Conservation (phyloP, 2,329 filamentous ascomycete genomes). For the Graphium sp. region DNA sequence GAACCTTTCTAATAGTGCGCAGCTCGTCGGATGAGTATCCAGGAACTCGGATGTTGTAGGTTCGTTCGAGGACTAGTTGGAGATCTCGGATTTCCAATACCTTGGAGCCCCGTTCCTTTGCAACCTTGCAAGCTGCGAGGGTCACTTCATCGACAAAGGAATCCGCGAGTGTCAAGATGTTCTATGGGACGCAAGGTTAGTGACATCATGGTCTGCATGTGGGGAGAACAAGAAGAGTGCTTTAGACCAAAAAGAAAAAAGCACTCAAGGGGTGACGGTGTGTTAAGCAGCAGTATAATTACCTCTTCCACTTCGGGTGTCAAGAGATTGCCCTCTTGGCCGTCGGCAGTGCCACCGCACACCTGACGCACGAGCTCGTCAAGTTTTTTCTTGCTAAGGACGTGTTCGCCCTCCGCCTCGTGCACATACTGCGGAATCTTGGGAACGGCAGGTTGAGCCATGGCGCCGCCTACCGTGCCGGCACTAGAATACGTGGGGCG, state of each 20-base stretch:
- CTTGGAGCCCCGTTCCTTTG: constrained; percentile 82
- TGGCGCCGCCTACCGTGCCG: constrained; percentile 61
- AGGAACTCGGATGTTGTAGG: constrained; percentile 82
- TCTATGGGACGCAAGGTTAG: constrained; percentile 44
- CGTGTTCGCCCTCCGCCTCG: constrained; percentile 79
- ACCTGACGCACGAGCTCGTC: constrained; percentile 92
- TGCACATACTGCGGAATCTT: constrained; percentile 73
- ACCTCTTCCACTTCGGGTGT: constrained; percentile 95
- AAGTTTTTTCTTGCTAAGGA: constrained; percentile 95
- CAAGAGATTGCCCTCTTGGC: constrained; percentile 59
- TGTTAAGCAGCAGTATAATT: constrained; percentile 14
- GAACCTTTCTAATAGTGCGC: constrained; percentile 82
- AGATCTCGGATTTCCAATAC: constrained; percentile 80
- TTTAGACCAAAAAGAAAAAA: constrained; percentile 3
- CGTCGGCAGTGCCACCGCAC: constrained; percentile 60
- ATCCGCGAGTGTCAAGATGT: constrained; percentile 76
- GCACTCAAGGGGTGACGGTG: constrained; percentile 3
- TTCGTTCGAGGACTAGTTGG: constrained; percentile 67
- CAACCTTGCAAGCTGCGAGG: constrained; percentile 71
- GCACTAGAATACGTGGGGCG: constrained; percentile 73
- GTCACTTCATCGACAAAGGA: constrained; percentile 90
- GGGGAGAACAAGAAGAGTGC: background rate
- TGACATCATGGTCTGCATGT: too few species aligned
- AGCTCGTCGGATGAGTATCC: constrained; percentile 92
- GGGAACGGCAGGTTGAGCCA: constrained; percentile 72